phyloP scores from a whole-genome alignment of 1,139 yeast genomes.

The Debaryomyces subglobosus region DNA sequence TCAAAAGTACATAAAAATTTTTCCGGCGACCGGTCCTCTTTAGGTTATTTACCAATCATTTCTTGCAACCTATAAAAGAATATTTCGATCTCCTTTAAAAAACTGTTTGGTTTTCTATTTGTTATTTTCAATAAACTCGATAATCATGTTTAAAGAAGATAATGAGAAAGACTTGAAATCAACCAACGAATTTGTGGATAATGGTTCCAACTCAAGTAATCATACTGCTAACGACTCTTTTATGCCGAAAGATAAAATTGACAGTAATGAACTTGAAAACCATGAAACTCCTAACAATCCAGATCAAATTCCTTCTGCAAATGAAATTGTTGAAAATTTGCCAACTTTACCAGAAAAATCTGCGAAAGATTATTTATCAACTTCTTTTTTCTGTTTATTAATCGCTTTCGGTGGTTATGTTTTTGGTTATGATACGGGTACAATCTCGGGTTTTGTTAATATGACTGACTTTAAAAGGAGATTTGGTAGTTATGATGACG shows the following conservation, averaged over 20 bases:
- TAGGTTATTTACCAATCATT: background rate
- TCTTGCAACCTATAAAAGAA: background rate
- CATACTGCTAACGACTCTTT: constrained; percentile 4
- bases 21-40: background rate
- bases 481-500: constrained; percentile 44
- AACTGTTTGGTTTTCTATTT: background rate
- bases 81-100: background rate
- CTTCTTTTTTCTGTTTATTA: constrained; percentile 40
- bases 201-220: background rate
- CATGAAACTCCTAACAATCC: constrained; percentile 6
- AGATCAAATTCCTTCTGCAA: constrained; percentile 5
- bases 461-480: constrained; percentile 52
- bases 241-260: constrained; percentile 20
- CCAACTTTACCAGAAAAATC: constrained; percentile 28
- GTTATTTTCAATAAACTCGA: background rate
- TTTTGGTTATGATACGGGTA: constrained; percentile 75
- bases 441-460: constrained; percentile 66
- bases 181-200: background rate
- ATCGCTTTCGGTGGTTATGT: constrained; percentile 66
- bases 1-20: background rate
- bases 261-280: constrained; percentile 4
- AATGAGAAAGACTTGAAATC: background rate
- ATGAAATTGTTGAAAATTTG: constrained; percentile 8
- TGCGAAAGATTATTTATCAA: constrained; percentile 32
- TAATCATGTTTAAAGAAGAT: constrained; percentile 1